A percentile compares a stretch with the other conserved stretches of the same genome.
Conservation (phyloP, 805 yeast species). For the Myxozyma nipponensis region DNA sequence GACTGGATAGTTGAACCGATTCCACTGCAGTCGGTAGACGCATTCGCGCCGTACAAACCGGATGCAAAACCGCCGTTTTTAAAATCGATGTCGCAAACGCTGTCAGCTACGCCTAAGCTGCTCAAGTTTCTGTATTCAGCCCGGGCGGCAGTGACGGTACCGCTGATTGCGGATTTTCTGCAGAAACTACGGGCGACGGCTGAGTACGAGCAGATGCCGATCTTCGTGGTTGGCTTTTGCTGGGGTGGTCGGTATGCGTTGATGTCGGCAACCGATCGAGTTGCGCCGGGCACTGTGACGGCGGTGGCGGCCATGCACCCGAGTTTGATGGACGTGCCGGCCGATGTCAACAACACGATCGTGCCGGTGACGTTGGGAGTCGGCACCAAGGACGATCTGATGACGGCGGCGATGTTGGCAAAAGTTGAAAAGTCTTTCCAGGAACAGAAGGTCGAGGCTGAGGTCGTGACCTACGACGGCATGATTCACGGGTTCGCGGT, state of each 20-base stretch:
- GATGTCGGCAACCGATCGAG: conserved; percentile 1
- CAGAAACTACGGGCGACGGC: conserved; percentile 1
- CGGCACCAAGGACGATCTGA: conserved; percentile 14
- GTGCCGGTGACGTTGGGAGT: conserved; percentile 14
- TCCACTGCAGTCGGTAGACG: conserved; percentile 1
- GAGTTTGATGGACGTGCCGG: conserved; percentile 9
- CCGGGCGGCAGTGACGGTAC: conserved; percentile 8
- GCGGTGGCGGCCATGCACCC: conserved; percentile 23
- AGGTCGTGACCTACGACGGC: conserved; percentile 9
- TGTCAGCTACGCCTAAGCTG: neutral
- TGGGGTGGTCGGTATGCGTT: conserved; percentile 23
- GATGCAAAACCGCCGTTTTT: conserved; percentile 1
- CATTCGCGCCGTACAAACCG: conserved; percentile 6
- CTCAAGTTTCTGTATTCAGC: conserved; percentile 1
- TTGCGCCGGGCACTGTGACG: conserved; percentile 7
- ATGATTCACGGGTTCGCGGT: conserved; percentile 23
- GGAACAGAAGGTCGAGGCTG: conserved; percentile 5
- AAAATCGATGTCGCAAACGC: neutral
- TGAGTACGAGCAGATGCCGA: neutral
- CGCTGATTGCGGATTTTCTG: conserved; percentile 11
- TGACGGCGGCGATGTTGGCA: neutral
- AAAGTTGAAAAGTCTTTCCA: neutral
- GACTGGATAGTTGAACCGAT: conserved; percentile 7
- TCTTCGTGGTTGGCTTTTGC: conserved; percentile 23
- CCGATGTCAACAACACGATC: conserved; percentile 8